Base-by-base conservation (phyloP, 306 rosid genomes). In the Herpetospermum pedunculosum region DNA sequence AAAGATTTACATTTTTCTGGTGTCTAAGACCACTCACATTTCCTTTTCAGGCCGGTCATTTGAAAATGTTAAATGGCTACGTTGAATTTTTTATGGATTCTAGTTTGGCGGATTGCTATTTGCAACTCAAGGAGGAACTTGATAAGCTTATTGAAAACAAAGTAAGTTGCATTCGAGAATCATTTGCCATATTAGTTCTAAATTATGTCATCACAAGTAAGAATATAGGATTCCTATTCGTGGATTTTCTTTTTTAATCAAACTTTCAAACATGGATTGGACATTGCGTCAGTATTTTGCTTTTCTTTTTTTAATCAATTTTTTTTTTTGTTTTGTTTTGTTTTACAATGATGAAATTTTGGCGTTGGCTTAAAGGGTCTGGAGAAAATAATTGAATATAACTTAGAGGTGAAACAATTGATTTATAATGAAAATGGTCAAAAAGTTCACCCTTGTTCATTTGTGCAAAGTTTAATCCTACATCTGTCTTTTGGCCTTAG, bases 31-130 rank as follows among this genome's bases (percentile, higher is more conserved):
- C 14, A 23, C 16, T 64, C 53, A 77, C 60, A 12, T 77, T 70
- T 43, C 73, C 74, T 64, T 65, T 76, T 71, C 78, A 91, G 98
- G 88, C 81, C 46, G 98, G 98, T 76, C 95, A 91, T 91, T 81
- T 94, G 76, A 94, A 88, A 85, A 94, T 91, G 97, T 83, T 94
- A 70, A 87, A 86, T 3, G 96, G 97, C 26, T 94, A 89, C 70
- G 54, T 91, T 16, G 98, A 94, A 77, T 87, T 94, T 79, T 94
- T 91, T 84, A 80, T 94, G 90, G 98, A 94, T 83, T 90, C 97
- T 81, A 84, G 74, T 80, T 88, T 94, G 86, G 88, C 93, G 25
- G 98, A 94, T 70, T 89, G 96, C 91, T 88, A 85, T 79, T 41
- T 89, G 87, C 89, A 91, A 89, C 88, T 94, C 26, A 94, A 89